A percentile compares a stretch with the other conserved stretches of the same genome.
Evolutionary conservation across 805 yeast species (phyloP).

Genomic region (Wickerhamiella sergipiensis): DNA sequence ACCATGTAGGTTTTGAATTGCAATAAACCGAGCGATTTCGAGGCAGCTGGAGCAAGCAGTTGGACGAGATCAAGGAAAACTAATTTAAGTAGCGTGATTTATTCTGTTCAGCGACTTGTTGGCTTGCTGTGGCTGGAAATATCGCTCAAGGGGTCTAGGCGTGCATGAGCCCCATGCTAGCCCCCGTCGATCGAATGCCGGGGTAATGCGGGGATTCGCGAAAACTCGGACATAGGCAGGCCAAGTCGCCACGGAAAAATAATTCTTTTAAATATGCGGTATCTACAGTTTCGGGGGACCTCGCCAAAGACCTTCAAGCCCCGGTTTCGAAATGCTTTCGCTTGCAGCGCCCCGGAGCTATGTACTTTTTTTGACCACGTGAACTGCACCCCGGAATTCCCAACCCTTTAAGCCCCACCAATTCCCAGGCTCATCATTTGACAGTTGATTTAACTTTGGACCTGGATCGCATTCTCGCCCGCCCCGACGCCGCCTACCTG

Average conservation of each 20-base stretch:
- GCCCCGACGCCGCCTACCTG: too few relatives aligned
- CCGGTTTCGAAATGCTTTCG: not conserved
- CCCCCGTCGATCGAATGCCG: not conserved
- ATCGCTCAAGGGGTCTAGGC: not conserved
- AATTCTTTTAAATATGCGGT: too few relatives aligned
- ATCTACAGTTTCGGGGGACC: too few relatives aligned
- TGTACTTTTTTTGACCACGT: not conserved
- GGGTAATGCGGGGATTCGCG: not conserved
- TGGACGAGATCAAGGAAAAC: too few relatives aligned
- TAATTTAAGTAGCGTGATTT: too few relatives aligned
- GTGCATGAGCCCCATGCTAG: not conserved
- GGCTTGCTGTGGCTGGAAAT: not conserved
- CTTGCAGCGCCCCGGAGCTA: not conserved
- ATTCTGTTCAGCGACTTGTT: too few relatives aligned
- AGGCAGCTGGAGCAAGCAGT: too few relatives aligned
- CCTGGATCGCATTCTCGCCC: not conserved
- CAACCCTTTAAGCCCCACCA: not conserved
- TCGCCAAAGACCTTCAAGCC: too few relatives aligned
- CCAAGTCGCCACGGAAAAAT: not conserved
- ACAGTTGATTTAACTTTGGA: not conserved
- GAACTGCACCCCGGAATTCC: not conserved
- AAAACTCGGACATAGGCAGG: not conserved
- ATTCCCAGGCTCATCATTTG: not conserved
- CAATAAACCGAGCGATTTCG: too few relatives aligned
- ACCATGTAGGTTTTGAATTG: too few relatives aligned